phyloP scores from a whole-genome alignment of 352 stramenopile species.

The Globisporangium spinosum region DNA sequence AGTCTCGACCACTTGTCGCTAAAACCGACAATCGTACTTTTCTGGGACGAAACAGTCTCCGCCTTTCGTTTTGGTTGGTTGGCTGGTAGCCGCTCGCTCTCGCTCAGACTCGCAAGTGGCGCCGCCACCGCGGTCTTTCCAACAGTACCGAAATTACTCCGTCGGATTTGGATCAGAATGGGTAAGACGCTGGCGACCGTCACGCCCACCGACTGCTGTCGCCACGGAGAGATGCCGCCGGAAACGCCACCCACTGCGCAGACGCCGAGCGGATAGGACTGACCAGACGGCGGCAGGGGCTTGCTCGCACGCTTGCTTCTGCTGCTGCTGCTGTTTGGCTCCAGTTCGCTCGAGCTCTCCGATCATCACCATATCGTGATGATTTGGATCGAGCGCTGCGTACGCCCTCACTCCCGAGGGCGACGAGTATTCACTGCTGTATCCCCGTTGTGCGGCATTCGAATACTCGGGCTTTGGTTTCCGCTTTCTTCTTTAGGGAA shows the following conservation, averaged over 20 bases:
- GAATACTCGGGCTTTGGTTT: constrained; percentile 47
- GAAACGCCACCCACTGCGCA: constrained; percentile 7
- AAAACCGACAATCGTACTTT: constrained; percentile 3
- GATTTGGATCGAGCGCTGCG: constrained; percentile 24
- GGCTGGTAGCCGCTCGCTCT: constrained; percentile 34
- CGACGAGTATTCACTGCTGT: constrained; percentile 80
- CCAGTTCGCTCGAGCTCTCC: background rate
- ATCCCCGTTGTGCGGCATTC: constrained; percentile 89
- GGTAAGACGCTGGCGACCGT: constrained; percentile 55
- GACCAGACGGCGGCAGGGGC: background rate
- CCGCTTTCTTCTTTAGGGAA: constrained; percentile 5
- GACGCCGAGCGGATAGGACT: background rate
- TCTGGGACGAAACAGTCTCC: background rate
- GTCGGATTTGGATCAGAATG: constrained; percentile 68
- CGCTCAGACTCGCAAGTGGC: background rate
- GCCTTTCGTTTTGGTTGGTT: constrained; percentile 25
- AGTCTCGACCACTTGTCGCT: background rate
- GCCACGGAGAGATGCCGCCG: constrained; percentile 39
- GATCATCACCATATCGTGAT: background rate
- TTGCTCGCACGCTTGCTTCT: background rate
- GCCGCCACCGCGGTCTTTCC: background rate
- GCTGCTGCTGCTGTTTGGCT: background rate
- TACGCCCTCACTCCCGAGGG: constrained; percentile 23
- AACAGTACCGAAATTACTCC: constrained; percentile 83
- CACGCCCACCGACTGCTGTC: constrained; percentile 24